Percentiles rank a stretch among this genome's conserved stretches.
These are phyloP conservation scores for Curvularia sp. DNA, from an alignment of 2,329 filamentous ascomycete genomes.

Conservation along the genomic window DNA sequence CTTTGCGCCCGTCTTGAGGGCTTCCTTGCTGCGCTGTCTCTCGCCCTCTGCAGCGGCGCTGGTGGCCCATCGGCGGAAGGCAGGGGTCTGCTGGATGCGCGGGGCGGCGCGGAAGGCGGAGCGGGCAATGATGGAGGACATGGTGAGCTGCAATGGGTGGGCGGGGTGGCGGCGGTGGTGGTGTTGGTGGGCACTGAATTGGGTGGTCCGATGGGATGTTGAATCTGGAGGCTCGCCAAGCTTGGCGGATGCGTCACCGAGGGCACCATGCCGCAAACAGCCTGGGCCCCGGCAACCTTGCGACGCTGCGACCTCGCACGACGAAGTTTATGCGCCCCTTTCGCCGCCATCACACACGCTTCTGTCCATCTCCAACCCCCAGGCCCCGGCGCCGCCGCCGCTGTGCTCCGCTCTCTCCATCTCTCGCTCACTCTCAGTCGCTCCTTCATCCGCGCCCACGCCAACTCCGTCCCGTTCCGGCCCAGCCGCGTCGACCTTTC, in stretches of 20 bases:
- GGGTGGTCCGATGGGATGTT: conserved; percentile 29
- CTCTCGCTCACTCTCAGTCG: conserved; percentile 26
- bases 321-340: conserved; percentile 30
- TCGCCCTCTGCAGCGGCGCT: conserved; percentile 53
- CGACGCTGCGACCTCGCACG: conserved; percentile 17
- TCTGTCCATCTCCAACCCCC: conserved; percentile 2
- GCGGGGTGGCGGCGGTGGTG: conserved; percentile 5
- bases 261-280: conserved; percentile 18
- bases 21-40: conserved; percentile 55
- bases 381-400: conserved; percentile 24
- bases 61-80: conserved; percentile 45
- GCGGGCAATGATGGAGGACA: conserved; percentile 56
- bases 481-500: conserved; percentile 17
- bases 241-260: conserved; percentile 25
- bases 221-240: conserved; percentile 25
- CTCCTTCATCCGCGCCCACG: conserved; percentile 14
- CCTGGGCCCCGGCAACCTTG: conserved; percentile 20
- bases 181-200: conserved; percentile 16
- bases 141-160: conserved; percentile 41
- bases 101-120: conserved; percentile 56
- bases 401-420: conserved; percentile 14
- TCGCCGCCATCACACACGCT: conserved; percentile 17
- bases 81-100: conserved; percentile 51
- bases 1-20: conserved; percentile 69
- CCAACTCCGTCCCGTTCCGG: conserved; percentile 1